A percentile compares a stretch with the other conserved stretches of the same genome.
Evolutionary conservation across 1,284 basidiomycete genomes (phyloP).

Genomic region (Cystobasidiaceae sp.): DNA sequence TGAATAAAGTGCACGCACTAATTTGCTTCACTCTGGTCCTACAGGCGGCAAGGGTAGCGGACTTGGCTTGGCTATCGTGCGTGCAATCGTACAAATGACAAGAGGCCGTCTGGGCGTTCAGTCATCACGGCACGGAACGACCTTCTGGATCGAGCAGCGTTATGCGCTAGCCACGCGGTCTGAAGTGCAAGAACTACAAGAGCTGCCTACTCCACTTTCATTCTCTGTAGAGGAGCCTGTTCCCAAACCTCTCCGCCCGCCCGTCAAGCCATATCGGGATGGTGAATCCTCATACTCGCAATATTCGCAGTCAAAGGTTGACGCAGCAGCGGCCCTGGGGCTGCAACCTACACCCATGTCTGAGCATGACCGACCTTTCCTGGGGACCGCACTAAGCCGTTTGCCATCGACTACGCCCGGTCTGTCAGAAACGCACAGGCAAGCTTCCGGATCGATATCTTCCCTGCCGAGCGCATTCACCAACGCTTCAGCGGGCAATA

Average conservation of each 20-base stretch:
- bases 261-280: conserved; percentile 26
- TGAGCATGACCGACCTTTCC: conserved; percentile 8
- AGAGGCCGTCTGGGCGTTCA: conserved; percentile 67
- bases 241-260: conserved; percentile 16
- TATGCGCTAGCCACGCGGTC: conserved; percentile 12
- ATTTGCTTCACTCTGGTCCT: no score
- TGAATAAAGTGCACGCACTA: neutral
- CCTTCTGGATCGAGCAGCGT: conserved; percentile 65
- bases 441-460: neutral
- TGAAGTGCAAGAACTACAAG: conserved; percentile 15
- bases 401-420: neutral
- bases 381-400: neutral
- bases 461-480: neutral
- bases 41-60: conserved; percentile 21
- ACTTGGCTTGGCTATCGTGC: conserved; percentile 73
- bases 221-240: neutral
- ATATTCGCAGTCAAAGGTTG: conserved; percentile 12
- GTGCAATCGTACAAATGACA: conserved; percentile 70
- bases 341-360: neutral
- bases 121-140: conserved; percentile 50
- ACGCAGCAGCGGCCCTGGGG: neutral
- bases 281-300: conserved; percentile 26
- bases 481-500: neutral
- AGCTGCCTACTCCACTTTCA: conserved; percentile 6
- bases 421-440: neutral